Evolutionary conservation across 1,284 basidiomycete species (phyloP), one percentile per base, ranked within the genome.

Genomic region (Anthracocystis panici-leucophaei): DNA sequence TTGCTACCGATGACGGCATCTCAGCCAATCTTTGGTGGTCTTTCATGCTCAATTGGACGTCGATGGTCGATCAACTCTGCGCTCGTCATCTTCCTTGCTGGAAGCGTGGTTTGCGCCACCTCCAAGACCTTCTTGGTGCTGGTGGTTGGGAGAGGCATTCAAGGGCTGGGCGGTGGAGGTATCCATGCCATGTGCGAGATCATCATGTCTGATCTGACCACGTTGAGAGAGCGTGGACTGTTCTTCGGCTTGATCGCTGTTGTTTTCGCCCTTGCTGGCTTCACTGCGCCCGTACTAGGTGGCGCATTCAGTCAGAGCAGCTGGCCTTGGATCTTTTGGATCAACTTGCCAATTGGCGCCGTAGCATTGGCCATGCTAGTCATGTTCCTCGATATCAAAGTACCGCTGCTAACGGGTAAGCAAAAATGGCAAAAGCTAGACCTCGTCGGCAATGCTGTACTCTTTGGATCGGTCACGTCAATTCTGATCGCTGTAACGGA

Each of bases 271-370:
- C 52, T 78, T n/a, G 58, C 72, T 3, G 62, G 67, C 18, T 61
- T 82, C n/a, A 59, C 84, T 6, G 84, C 86, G 1, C 87, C 87
- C 9, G 65, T 87, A 0, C 62, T 87, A 3, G 87, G 85, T 2
- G 87, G 87, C 3, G 82, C 79, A 0, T 84, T 88, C 0, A 60
- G 81, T 14, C 67, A 68, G 1, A 81, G 66, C 8, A 72, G 81
- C 42, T 88, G 87, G 87, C 74, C 86, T 2, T 87, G 86, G 86
- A 76, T 87, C 33, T 88, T 88, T 59, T 88, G 86, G 76, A 72
- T 84, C 64, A 77, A 80, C 25, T 25, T 79, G n/a, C 75, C 73
- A 8, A 57, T 67, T 27, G 65, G 57, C 11, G 62, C 54, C 9
- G 48, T 63, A 4, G 53, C 65, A 0, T 33, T 72, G 7, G 31